Evolutionary conservation across 352 stramenopile genomes (phyloP).

Genomic region (Phytophthora pini): DNA sequence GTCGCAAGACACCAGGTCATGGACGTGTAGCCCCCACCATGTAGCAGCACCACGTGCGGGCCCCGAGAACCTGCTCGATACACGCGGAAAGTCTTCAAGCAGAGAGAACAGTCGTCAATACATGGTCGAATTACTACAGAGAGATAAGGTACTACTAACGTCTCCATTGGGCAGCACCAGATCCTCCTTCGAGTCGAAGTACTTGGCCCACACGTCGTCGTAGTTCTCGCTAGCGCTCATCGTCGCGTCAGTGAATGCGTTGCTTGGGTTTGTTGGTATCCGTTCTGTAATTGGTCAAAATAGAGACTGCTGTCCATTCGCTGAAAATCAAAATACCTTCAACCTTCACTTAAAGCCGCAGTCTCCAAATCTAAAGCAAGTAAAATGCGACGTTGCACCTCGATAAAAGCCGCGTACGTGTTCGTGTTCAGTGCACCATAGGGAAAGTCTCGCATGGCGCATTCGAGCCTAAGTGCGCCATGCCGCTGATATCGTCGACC

Average conservation of each 20-base stretch:
- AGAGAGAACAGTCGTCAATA: conserved; percentile 13
- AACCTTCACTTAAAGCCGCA: conserved; percentile 5
- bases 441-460: conserved; percentile 4
- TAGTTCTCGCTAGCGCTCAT: conserved; percentile 21
- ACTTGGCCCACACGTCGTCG: conserved; percentile 65
- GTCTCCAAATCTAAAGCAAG: background rate
- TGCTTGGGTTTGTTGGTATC: background rate
- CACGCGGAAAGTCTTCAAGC: conserved; percentile 73
- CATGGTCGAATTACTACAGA: background rate
- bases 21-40: conserved; percentile 86
- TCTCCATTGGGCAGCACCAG: conserved; percentile 68
- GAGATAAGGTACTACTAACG: conserved; percentile 34
- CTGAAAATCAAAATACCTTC: background rate
- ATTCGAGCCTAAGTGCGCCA: background rate
- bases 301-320: background rate
- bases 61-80: conserved; percentile 75
- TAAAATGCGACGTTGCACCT: background rate
- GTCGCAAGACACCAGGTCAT: conserved; percentile 88
- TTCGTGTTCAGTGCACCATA: background rate
- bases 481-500: conserved; percentile 1
- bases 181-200: conserved; percentile 81
- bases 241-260: conserved; percentile 4
- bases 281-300: conserved; percentile 5
- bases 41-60: conserved; percentile 81
- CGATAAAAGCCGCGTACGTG: conserved; percentile 5